phyloP scores from a whole-genome alignment of 2,329 filamentous ascomycete genomes.

The Colletotrichum noveboracense region DNA sequence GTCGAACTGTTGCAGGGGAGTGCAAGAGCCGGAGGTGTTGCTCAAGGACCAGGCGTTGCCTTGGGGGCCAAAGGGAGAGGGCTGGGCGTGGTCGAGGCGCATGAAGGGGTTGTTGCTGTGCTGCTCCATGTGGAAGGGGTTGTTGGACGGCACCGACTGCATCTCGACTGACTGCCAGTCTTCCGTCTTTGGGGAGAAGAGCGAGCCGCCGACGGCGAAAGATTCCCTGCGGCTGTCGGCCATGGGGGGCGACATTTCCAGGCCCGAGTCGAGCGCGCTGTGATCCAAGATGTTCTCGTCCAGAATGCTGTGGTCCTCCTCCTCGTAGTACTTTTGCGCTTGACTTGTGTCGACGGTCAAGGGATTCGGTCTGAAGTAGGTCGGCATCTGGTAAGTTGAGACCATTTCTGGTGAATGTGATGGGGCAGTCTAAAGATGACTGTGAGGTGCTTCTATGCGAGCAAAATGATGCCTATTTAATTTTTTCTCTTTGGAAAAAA shows the following conservation, averaged over 20 bases:
- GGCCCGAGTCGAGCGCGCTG: slow-evolving; percentile 62
- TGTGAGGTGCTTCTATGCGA: slow-evolving; percentile 6
- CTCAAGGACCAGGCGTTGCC: slow-evolving; percentile 66
- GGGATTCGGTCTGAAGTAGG: slow-evolving; percentile 54
- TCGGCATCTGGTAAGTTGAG: slow-evolving; percentile 56
- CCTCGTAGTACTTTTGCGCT: slow-evolving; percentile 64
- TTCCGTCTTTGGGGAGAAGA: slow-evolving; percentile 71
- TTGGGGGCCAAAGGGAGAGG: slow-evolving; percentile 43
- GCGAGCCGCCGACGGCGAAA: slow-evolving; percentile 60
- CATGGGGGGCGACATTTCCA: slow-evolving; percentile 70
- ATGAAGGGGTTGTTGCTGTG: slow-evolving; percentile 70
- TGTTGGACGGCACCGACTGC: slow-evolving; percentile 68
- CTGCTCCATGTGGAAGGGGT: slow-evolving; percentile 61
- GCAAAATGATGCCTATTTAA: slow-evolving; percentile 4
- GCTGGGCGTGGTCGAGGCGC: slow-evolving; percentile 61
- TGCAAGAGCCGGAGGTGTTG: slow-evolving; percentile 72
- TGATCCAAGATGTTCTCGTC: slow-evolving; percentile 67
- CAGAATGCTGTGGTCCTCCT: slow-evolving; percentile 64
- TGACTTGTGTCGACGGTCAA: slow-evolving; percentile 60
- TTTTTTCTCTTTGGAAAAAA: not conserved
- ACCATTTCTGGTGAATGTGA: slow-evolving; percentile 42
- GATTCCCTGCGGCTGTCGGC: slow-evolving; percentile 67
- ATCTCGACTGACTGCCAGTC: slow-evolving; percentile 70
- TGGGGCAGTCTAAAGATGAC: slow-evolving; percentile 29
- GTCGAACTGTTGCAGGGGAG: slow-evolving; percentile 75